Evolutionary conservation across 768 basidiomycete genomes (phyloP).

Genomic region (Cantharellus anzutake): DNA sequence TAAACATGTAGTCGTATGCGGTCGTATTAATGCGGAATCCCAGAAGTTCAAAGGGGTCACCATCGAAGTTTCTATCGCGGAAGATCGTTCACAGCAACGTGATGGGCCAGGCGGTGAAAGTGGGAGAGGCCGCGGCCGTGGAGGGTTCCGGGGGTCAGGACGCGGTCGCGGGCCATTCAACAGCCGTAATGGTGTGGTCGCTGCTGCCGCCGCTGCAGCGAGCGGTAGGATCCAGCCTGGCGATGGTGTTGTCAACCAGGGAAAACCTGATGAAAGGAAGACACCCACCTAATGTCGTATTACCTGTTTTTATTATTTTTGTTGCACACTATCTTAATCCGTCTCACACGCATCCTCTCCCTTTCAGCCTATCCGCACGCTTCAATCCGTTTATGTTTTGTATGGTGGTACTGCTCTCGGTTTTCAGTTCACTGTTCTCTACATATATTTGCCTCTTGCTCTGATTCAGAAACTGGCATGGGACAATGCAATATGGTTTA

Average conservation of each 20-base stretch:
- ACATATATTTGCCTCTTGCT: too few species aligned
- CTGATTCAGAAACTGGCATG: too few species aligned
- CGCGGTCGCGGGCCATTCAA: neutral
- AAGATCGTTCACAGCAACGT: neutral
- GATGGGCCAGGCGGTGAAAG: neutral
- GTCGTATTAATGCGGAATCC: too few species aligned
- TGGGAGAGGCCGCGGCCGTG: neutral
- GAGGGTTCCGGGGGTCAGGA: neutral
- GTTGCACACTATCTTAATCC: too few species aligned
- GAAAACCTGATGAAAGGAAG: neutral
- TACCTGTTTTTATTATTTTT: too few species aligned
- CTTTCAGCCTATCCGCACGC: too few species aligned
- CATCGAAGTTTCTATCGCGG: neutral
- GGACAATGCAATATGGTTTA: too few species aligned
- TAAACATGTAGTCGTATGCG: neutral
- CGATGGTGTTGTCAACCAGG: neutral
- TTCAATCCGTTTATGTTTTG: too few species aligned
- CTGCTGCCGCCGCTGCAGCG: neutral
- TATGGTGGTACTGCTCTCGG: too few species aligned
- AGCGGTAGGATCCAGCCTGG: neutral
- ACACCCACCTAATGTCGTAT: too few species aligned
- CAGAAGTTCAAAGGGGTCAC: neutral
- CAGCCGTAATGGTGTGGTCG: neutral
- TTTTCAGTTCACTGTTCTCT: too few species aligned
- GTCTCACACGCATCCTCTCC: too few species aligned